These are phyloP conservation scores for Solanum bukasovii DNA, from an alignment of 257 asterid genomes.

Conservation along the genomic window DNA sequence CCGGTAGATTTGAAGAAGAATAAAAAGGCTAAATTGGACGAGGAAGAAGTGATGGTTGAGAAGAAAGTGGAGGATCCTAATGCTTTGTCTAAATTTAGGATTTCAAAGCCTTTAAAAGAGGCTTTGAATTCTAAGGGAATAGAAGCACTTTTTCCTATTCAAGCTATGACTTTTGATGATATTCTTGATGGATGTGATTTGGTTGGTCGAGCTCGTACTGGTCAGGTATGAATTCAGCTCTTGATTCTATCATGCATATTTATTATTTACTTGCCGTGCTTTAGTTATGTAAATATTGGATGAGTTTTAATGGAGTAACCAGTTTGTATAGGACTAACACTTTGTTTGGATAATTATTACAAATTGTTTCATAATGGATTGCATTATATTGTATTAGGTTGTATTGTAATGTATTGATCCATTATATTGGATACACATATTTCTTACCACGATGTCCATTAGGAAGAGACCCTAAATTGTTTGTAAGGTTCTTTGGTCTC, in stretches of 20 bases:
- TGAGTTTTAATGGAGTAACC: not conserved
- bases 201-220: constrained; percentile 95
- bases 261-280: not conserved
- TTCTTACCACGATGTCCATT: not conserved
- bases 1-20: not conserved
- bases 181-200: constrained; percentile 75
- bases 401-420: not conserved
- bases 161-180: constrained; percentile 72
- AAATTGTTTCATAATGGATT: not conserved
- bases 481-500: not conserved
- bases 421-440: not conserved
- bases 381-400: not conserved
- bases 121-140: constrained; percentile 44
- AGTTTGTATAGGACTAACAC: not conserved
- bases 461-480: not conserved
- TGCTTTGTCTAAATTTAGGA: constrained; percentile 10
- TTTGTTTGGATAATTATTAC: not conserved
- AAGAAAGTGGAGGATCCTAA: constrained; percentile 14
- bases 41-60: not conserved
- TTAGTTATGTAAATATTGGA: not conserved
- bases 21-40: constrained; percentile 3
- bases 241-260: not conserved
- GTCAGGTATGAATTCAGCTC: constrained; percentile 45
- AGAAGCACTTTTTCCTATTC: constrained; percentile 66
- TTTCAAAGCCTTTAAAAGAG: constrained; percentile 11